Base-by-base conservation (phyloP, 805 yeast species). In the Wickerhamiella siamensis region DNA sequence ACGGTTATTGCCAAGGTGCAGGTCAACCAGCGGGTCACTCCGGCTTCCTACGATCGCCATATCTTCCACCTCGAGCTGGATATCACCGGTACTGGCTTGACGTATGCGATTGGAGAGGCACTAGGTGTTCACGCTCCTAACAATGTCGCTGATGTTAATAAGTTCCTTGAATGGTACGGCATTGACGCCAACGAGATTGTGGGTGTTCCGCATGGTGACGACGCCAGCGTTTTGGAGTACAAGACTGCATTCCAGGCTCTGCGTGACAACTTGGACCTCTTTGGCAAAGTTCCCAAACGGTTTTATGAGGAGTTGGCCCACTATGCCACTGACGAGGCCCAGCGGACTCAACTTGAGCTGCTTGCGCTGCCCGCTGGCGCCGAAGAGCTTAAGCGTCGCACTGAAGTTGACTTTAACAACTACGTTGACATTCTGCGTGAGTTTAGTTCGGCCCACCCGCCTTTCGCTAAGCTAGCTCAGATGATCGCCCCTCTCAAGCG, bases 31-130 rank as follows among this genome's bases (percentile, higher is more conserved):
- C 75, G 97, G 55, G 79, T 88, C 47, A 88, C 97, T 16, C 96
- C 97, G 4, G 56, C 54, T 31, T 87, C 83, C 54, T 88, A 88
- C 63, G 83, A 83, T 47, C 83, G 97, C 67, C 82, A 88, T 64
- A 87, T 88, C 54, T 88, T 88, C 83, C 95, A 88, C 58, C 80
- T 88, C 52, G 97, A 88, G 65, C 84, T 88, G 51, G 97, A 88
- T 59, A 74, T 79, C 57, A 63, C 86, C 36, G 94, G 93, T 41
- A 86, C 96, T 31, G 95, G 94, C 20, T 69, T 88, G 57, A 83
- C 75, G 39, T 88, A 88, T 59, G 91, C 79, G 49, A 84, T 88
- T 57, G 97, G 97, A 59, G 97, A 88, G 69, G 95, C 97, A 17
- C 73, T 88, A 46, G 97, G 97, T 56, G 74, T 88, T 46, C 96